Percentiles rank a stretch among this genome's conserved stretches.
Evolutionary conservation across 2,329 filamentous ascomycete genomes (phyloP).

Genomic region (Cucurbitaria berberidis): DNA sequence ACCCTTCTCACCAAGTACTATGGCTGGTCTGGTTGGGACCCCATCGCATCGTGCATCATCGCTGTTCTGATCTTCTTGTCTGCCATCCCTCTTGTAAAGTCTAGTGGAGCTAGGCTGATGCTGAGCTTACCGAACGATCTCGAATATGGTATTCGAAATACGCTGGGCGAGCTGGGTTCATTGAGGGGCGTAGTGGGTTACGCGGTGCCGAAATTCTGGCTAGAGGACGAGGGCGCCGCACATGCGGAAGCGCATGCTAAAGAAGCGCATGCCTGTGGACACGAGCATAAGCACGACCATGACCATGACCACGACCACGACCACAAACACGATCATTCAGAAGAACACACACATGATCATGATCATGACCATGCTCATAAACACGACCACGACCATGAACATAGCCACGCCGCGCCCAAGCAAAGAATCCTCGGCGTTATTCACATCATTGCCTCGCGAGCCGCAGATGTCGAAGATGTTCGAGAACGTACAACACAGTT

Average conservation of each 20-base stretch:
- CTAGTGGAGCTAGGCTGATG: constrained; percentile 80
- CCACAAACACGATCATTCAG: constrained; percentile 46
- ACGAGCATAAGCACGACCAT: constrained; percentile 37
- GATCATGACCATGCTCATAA: constrained; percentile 23
- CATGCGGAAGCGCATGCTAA: constrained; percentile 52
- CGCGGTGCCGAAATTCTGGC: constrained; percentile 88
- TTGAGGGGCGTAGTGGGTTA: constrained; percentile 87
- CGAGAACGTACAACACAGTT: constrained; percentile 76
- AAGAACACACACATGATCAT: constrained; percentile 38
- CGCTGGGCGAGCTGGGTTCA: constrained; percentile 80
- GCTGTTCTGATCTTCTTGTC: constrained; percentile 93
- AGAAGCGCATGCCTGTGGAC: constrained; percentile 37
- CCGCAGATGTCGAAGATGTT: constrained; percentile 81
- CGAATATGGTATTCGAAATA: constrained; percentile 88
- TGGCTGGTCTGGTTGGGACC: constrained; percentile 94
- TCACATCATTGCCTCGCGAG: constrained; percentile 77
- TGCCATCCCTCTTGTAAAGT: constrained; percentile 83
- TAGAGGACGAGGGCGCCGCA: constrained; percentile 68
- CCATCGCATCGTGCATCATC: constrained; percentile 90
- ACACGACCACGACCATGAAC: constrained; percentile 44
- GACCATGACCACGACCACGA: constrained; percentile 41
- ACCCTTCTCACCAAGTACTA: constrained; percentile 86
- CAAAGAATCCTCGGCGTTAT: constrained; percentile 78
- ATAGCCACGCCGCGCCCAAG: constrained; percentile 42
- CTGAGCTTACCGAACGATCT: constrained; percentile 82